These are phyloP conservation scores for Gliomastix tumulicola DNA, from an alignment of 2,329 filamentous ascomycete genomes.

Conservation along the genomic window DNA sequence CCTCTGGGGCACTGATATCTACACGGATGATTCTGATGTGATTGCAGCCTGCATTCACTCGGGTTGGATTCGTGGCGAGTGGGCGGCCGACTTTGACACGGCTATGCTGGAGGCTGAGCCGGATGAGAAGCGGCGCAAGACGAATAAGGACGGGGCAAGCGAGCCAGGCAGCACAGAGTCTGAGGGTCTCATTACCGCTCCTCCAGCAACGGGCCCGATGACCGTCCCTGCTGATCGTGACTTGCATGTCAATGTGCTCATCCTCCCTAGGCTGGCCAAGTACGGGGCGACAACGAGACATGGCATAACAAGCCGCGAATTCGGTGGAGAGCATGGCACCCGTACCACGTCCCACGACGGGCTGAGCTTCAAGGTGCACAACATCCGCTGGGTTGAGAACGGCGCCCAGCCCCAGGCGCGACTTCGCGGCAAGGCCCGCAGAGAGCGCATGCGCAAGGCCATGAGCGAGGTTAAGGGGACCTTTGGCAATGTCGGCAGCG, in stretches of 20 bases:
- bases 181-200: slow-evolving; percentile 39
- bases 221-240: slow-evolving; percentile 63
- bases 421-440: slow-evolving; percentile 46
- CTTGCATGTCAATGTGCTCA: slow-evolving; percentile 77
- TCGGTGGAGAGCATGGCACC: slow-evolving; percentile 46
- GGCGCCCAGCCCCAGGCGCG: slow-evolving; percentile 57
- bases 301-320: slow-evolving; percentile 76
- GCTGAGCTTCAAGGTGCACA: slow-evolving; percentile 78
- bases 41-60: slow-evolving; percentile 89
- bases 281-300: slow-evolving; percentile 72
- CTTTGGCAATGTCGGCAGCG: slow-evolving; percentile 19
- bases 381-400: slow-evolving; percentile 76
- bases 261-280: slow-evolving; percentile 71
- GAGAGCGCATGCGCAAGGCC: slow-evolving; percentile 50
- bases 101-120: slow-evolving; percentile 53
- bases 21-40: slow-evolving; percentile 92
- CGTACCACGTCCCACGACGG: slow-evolving; percentile 63
- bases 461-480: slow-evolving; percentile 41
- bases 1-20: slow-evolving; percentile 90
- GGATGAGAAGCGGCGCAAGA: slow-evolving; percentile 21
- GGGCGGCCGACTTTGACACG: slow-evolving; percentile 70
- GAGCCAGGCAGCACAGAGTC: slow-evolving; percentile 18
- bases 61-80: slow-evolving; percentile 87
- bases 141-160: slow-evolving; percentile 11
- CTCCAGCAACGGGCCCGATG: slow-evolving; percentile 55